phyloP scores from a whole-genome alignment of 2,329 filamentous ascomycete species.

The Neoarthrinium moseri region DNA sequence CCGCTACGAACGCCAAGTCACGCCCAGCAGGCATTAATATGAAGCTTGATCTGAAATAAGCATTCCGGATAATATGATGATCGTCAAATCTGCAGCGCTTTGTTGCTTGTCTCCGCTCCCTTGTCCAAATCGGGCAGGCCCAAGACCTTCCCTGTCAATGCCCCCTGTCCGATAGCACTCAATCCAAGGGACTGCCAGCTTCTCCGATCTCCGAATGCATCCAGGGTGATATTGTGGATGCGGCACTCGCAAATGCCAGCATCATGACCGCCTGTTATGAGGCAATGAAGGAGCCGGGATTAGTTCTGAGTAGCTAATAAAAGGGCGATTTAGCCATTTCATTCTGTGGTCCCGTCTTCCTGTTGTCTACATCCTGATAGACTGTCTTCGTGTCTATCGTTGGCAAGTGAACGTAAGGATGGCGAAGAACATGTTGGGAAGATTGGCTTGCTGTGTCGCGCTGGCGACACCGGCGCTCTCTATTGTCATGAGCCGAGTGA shows the following conservation, averaged over 20 bases:
- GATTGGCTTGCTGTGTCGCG: constrained; percentile 2
- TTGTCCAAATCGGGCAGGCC: background rate
- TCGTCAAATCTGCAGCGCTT: no score
- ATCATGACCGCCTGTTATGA: no score
- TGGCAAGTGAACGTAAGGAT: background rate
- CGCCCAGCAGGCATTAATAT: no score
- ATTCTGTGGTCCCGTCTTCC: no score
- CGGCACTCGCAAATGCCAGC: background rate
- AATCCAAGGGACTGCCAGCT: background rate
- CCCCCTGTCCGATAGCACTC: background rate
- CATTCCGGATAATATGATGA: constrained; percentile 2
- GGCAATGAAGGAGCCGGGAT: no score
- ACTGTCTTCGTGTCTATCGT: no score
- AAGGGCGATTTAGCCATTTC: no score
- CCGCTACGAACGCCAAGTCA: no score
- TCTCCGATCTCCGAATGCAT: background rate
- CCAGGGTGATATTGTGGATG: background rate
- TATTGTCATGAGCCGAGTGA: constrained; percentile 13
- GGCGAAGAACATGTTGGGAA: constrained; percentile 2
- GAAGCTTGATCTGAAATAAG: no score
- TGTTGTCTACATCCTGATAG: no score
- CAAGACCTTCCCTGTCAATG: background rate
- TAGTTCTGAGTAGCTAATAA: no score
- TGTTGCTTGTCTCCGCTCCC: background rate
- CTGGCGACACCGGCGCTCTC: constrained; percentile 9